A percentile compares a stretch with the other conserved stretches of the same genome.
Conservation (phyloP, 1,284 basidiomycete genomes). For the Tetrapyrgos nigripes region DNA sequence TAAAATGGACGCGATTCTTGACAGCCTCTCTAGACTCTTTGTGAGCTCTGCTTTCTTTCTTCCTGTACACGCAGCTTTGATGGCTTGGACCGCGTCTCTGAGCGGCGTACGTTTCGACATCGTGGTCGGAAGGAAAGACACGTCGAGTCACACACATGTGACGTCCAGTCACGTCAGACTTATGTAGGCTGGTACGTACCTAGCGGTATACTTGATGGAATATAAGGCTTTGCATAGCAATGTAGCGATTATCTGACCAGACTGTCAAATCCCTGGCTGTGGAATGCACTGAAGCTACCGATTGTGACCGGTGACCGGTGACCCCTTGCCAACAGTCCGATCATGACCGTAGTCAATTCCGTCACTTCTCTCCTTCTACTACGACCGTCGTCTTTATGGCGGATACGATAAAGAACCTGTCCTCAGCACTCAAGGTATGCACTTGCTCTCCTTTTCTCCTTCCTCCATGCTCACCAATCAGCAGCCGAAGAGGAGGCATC, state of each 20-base stretch:
- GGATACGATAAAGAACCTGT: conserved; percentile 32
- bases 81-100: conserved; percentile 23
- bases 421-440: not conserved
- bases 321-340: conserved; percentile 5
- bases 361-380: not conserved
- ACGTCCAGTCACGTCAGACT: not conserved
- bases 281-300: too few relatives aligned
- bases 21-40: conserved; percentile 31
- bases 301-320: too few relatives aligned
- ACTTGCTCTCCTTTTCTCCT: not conserved
- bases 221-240: too few relatives aligned
- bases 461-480: not conserved
- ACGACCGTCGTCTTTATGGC: conserved; percentile 26
- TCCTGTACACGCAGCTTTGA: conserved; percentile 26
- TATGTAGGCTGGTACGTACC: too few relatives aligned
- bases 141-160: not conserved
- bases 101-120: not conserved
- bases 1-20: conserved; percentile 37
- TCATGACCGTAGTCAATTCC: not conserved
- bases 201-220: too few relatives aligned
- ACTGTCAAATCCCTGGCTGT: too few relatives aligned
- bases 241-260: too few relatives aligned
- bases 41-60: conserved; percentile 22
- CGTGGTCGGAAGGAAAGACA: not conserved
- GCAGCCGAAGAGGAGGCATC: conserved; percentile 42